These are phyloP conservation scores for Blastobotrys illinoisensis DNA, from an alignment of 1,139 yeast genomes.

Conservation along the genomic window DNA sequence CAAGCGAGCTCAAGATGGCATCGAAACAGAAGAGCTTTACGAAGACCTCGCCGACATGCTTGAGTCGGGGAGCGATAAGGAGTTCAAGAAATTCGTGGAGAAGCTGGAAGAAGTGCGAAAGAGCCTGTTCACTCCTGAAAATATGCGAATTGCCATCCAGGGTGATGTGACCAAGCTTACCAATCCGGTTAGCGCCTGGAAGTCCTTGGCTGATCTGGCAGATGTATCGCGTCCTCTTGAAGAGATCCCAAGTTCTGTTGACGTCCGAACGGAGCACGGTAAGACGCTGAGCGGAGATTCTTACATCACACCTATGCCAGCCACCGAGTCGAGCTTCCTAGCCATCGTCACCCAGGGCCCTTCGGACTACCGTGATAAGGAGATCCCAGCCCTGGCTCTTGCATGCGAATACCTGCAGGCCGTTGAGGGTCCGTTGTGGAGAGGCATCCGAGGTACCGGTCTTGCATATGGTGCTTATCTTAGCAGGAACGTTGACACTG, in stretches of 20 bases:
- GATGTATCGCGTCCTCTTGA: background rate
- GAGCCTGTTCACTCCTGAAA: constrained; percentile 52
- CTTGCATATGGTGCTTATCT: constrained; percentile 84
- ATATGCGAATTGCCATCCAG: constrained; percentile 61
- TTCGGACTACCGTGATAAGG: constrained; percentile 57
- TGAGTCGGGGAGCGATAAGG: constrained; percentile 46
- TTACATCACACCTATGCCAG: constrained; percentile 66
- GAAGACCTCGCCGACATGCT: constrained; percentile 36
- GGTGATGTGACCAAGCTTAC: constrained; percentile 56
- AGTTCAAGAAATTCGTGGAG: constrained; percentile 41
- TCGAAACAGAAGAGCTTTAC: constrained; percentile 57
- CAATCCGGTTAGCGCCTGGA: constrained; percentile 64
- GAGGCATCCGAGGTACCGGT: constrained; percentile 93
- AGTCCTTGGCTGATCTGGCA: constrained; percentile 32
- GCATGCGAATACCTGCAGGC: constrained; percentile 76
- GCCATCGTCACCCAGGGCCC: constrained; percentile 59
- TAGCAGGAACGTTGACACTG: constrained; percentile 56
- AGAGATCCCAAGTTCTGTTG: constrained; percentile 49
- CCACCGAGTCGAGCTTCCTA: constrained; percentile 81
- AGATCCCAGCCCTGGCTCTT: constrained; percentile 63
- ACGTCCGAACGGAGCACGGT: constrained; percentile 57
- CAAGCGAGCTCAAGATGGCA: constrained; percentile 59
- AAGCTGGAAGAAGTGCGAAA: constrained; percentile 55
- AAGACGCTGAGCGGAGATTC: constrained; percentile 49
- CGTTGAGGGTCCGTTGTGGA: constrained; percentile 97